Base-by-base conservation (phyloP, 2,329 filamentous ascomycete genomes). In the Cladobotryum protrusum region DNA sequence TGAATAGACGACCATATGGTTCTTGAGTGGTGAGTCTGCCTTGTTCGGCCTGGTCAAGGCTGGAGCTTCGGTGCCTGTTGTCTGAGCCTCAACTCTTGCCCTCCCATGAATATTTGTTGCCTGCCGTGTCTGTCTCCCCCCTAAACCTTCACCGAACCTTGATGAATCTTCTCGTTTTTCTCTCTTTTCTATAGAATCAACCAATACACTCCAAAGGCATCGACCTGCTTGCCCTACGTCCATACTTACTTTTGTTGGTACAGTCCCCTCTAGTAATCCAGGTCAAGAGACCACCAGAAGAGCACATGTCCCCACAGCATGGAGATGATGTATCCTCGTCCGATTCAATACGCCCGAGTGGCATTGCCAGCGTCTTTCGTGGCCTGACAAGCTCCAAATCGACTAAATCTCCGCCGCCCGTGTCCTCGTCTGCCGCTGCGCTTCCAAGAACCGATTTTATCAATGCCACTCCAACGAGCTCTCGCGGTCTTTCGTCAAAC, bases 281-380 rank as follows among this genome's bases (percentile, higher is more conserved):
- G 34, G 18, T 39, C 42, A 50, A 51, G 54, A 57, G 52, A 52
- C 50, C 55, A 35, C 55, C 61, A 55, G 59, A 71, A 66, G 70
- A 72, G 66, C 72, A 73, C 72, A 85, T 85, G 81, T 76, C 81
- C 69, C 77, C 78, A 53, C 73, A 75, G 61, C 69, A 75, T 58
- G 78, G 78, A 71, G 79, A 83, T 72, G 76, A 74, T 60, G 63
- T 70, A 56, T 71, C 74, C 53, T 74, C 75, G 55, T 73, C 76
- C 59, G 81, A 85, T 63, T 70, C 76, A 50, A 78, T 73, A 67
- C 74, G 68, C 60, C 65, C 72, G 37, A 72, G 80, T 54, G 79
- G 79, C 57, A 72, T 85, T 59, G 80, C 79, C 59, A 78, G 79
- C 57, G 81, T 85, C 54, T 81, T 85, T 62, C 82, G 82, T 60